These are phyloP conservation scores for Vitis labrusca DNA, from an alignment of 164 flowering plant species.

Conservation along the genomic window DNA sequence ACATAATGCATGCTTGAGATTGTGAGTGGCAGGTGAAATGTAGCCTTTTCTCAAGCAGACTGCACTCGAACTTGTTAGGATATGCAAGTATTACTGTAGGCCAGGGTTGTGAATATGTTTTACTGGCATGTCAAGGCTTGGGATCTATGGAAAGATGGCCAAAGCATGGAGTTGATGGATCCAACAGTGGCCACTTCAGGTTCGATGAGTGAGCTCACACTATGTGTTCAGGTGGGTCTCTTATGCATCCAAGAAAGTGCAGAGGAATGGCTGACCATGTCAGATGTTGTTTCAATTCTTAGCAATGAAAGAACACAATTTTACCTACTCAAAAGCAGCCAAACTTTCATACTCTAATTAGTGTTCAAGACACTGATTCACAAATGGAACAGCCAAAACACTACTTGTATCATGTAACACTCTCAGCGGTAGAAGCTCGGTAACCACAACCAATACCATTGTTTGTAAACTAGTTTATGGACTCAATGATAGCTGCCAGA, in stretches of 20 bases:
- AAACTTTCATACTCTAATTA: neutral
- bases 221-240: conserved; percentile 10
- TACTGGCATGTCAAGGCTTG: conserved; percentile 7
- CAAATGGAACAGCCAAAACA: too few species aligned
- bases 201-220: neutral
- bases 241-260: conserved; percentile 17
- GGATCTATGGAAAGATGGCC: conserved; percentile 8
- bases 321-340: conserved; percentile 2
- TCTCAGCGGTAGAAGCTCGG: too few species aligned
- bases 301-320: neutral
- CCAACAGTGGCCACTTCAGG: neutral
- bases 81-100: conserved; percentile 3
- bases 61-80: neutral
- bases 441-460: too few species aligned
- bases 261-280: conserved; percentile 11
- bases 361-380: too few species aligned
- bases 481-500: too few species aligned
- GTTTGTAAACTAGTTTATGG: too few species aligned
- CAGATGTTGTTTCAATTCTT: conserved; percentile 10
- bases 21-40: conserved; percentile 6
- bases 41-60: neutral
- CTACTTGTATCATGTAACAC: too few species aligned
- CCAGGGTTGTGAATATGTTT: too few species aligned
- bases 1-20: conserved; percentile 4
- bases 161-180: conserved; percentile 8